phyloP scores from a whole-genome alignment of 192 early-diverging fungal genomes.

The Glomus cerebriforme region DNA sequence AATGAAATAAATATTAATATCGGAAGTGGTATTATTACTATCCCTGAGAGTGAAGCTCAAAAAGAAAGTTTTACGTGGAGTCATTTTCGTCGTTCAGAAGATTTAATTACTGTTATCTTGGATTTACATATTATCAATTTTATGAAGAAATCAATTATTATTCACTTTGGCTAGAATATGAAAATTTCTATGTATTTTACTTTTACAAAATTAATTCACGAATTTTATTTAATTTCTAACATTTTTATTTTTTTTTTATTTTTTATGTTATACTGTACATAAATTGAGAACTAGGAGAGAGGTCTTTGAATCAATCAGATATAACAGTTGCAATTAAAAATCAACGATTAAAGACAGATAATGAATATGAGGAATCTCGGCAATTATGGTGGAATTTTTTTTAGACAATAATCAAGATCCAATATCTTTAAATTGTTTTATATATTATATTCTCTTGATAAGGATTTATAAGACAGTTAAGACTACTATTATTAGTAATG shows the following conservation, averaged over 20 bases:
- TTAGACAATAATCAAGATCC: not conserved
- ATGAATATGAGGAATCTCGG: not conserved
- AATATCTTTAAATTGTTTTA: not conserved
- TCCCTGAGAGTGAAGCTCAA: too few relatives aligned
- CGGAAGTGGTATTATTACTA: too few relatives aligned
- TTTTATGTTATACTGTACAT: too few relatives aligned
- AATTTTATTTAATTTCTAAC: not conserved
- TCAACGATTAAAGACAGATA: not conserved
- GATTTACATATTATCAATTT: too few relatives aligned
- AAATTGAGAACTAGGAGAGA: too few relatives aligned
- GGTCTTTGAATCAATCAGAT: not conserved
- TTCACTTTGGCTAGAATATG: too few relatives aligned
- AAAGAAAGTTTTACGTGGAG: not conserved
- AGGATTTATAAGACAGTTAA: not conserved
- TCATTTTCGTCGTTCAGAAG: not conserved
- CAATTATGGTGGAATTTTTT: not conserved
- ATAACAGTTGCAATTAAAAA: not conserved
- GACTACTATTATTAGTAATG: not conserved
- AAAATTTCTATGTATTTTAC: too few relatives aligned
- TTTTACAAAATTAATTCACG: not conserved
- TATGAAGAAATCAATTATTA: not conserved
- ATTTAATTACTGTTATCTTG: not conserved
- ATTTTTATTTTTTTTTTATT: not conserved
- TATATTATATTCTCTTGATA: not conserved
- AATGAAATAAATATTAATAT: too few relatives aligned